phyloP scores from a whole-genome alignment of 305 asterid genomes.

The Plantago coronopus region DNA sequence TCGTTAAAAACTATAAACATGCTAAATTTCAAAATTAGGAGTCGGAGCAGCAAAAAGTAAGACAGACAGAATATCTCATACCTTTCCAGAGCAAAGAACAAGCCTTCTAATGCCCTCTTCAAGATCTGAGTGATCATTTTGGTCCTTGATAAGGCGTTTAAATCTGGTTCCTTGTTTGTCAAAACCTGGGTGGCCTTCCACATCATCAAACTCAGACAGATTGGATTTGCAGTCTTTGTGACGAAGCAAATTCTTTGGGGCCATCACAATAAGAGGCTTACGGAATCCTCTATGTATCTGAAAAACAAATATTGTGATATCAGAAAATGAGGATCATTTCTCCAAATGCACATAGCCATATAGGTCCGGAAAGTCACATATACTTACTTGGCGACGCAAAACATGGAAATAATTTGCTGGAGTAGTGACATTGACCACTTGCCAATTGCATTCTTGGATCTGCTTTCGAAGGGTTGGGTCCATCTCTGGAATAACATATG shows the following conservation, averaged over 20 bases:
- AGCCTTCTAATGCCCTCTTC: conserved; percentile 86
- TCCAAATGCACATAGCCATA: conserved; percentile 8
- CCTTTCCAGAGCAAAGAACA: conserved; percentile 96
- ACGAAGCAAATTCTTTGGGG: conserved; percentile 88
- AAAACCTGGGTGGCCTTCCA: conserved; percentile 87
- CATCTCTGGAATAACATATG: conserved; percentile 90
- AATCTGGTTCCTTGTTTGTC: conserved; percentile 98
- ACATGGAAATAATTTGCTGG: conserved; percentile 98
- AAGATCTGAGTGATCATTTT: conserved; percentile 63
- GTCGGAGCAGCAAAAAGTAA: neutral
- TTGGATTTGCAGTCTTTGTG: conserved; percentile 87
- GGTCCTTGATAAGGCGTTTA: conserved; percentile 93
- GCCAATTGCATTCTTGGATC: conserved; percentile 98
- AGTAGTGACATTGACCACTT: conserved; percentile 94
- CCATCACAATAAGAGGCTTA: conserved; percentile 86
- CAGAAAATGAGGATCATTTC: conserved; percentile 18
- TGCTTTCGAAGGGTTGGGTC: conserved; percentile 84
- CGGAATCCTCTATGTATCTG: conserved; percentile 92
- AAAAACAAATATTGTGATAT: conserved; percentile 13
- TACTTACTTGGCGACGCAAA: conserved; percentile 71
- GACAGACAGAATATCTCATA: conserved; percentile 20
- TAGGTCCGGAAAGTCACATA: conserved; percentile 13
- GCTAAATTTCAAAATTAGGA: no score
- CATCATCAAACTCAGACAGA: conserved; percentile 85
- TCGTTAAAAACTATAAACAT: neutral